Evolutionary conservation across 1,139 yeast genomes (phyloP).

Genomic region (Ashbya aceris): DNA sequence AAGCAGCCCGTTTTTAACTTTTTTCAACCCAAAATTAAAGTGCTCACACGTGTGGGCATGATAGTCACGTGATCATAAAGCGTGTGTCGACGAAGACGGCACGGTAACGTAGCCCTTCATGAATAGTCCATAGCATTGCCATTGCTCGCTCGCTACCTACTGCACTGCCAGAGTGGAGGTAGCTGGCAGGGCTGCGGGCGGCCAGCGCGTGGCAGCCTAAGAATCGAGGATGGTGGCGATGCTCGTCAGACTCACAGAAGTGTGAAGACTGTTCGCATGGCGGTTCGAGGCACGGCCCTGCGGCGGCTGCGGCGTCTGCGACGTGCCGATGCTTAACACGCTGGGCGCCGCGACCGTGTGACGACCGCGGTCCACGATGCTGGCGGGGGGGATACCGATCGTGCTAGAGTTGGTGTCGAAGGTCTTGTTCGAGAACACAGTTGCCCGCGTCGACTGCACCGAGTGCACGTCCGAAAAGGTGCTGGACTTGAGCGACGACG

Average conservation of each 20-base stretch:
- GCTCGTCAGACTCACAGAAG: conserved; percentile 3
- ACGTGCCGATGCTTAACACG: conserved; percentile 7
- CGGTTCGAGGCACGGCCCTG: conserved; percentile 16
- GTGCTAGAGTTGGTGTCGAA: conserved; percentile 52
- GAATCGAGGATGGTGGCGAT: conserved; percentile 3
- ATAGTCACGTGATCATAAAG: too few relatives aligned
- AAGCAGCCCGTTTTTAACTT: too few relatives aligned
- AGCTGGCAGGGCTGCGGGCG: too few relatives aligned
- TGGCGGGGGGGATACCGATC: conserved; percentile 56
- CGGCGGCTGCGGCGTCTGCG: conserved; percentile 14
- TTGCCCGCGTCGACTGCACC: conserved; percentile 33
- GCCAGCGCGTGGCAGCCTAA: not conserved
- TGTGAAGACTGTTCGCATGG: conserved; percentile 4
- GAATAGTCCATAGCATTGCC: too few relatives aligned
- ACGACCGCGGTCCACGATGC: conserved; percentile 45
- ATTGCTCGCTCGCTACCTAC: too few relatives aligned
- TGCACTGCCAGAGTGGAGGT: not conserved
- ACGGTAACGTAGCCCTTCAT: too few relatives aligned
- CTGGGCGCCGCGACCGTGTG: conserved; percentile 8
- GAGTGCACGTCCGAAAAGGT: conserved; percentile 31
- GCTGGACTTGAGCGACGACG: conserved; percentile 35
- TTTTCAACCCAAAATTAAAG: too few relatives aligned
- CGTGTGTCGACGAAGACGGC: too few relatives aligned
- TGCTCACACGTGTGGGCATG: too few relatives aligned
- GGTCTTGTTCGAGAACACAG: conserved; percentile 38